Evolutionary conservation across 345 rosid genomes (phyloP).

Genomic region (Anastatica hierochuntica): DNA sequence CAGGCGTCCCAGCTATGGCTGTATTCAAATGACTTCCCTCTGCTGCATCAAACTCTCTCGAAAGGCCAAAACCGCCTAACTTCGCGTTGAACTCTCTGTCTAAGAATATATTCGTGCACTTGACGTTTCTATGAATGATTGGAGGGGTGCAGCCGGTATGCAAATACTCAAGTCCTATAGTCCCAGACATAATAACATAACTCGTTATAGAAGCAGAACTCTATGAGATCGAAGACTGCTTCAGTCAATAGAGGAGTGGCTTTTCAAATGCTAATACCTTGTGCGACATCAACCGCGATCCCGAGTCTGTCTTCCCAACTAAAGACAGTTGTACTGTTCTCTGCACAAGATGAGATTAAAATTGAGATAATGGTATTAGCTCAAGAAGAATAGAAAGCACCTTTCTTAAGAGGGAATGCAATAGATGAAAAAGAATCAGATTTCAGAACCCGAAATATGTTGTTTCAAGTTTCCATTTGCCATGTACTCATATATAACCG

Average conservation of each 20-base stretch:
- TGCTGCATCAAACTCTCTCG: constrained; percentile 36
- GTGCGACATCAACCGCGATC: constrained; percentile 42
- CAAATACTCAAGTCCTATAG: constrained; percentile 33
- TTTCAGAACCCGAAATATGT: constrained; percentile 33
- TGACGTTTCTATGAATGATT: constrained; percentile 50
- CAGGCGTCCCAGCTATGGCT: constrained; percentile 40
- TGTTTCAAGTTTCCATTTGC: constrained; percentile 37
- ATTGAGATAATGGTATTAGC: too few relatives aligned
- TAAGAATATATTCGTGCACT: constrained; percentile 45
- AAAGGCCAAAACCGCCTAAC: constrained; percentile 51
- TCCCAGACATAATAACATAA: too few relatives aligned
- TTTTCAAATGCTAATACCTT: constrained; percentile 25
- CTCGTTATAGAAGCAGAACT: too few relatives aligned
- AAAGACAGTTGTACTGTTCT: constrained; percentile 21
- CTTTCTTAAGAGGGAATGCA: too few relatives aligned
- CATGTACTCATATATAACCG: constrained; percentile 46
- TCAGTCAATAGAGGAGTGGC: too few relatives aligned
- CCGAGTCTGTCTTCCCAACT: constrained; percentile 46
- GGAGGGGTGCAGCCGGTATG: constrained; percentile 56
- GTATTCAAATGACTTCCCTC: constrained; percentile 31
- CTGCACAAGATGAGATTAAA: constrained; percentile 16
- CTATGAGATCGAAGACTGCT: too few relatives aligned
- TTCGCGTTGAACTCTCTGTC: constrained; percentile 43
- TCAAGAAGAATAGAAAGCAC: too few relatives aligned
- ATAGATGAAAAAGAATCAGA: not conserved